Base-by-base conservation (phyloP, 2,329 filamentous ascomycete genomes). In the Sarocladium strictum region DNA sequence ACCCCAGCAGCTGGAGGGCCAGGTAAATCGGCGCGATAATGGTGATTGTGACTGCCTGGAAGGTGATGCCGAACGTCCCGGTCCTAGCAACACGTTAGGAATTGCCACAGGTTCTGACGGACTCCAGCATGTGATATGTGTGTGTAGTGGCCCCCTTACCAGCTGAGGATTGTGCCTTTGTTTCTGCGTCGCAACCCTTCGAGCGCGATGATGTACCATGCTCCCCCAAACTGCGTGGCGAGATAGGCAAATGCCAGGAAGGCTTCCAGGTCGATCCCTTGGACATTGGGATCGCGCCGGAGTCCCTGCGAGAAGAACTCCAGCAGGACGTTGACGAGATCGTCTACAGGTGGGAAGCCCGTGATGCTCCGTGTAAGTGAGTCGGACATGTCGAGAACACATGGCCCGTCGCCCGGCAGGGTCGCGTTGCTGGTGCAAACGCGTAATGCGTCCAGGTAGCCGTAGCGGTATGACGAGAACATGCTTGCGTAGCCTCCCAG, bases 221-320 rank as follows among this genome's bases (percentile, higher is more conserved):
- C 52, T 12, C 53, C 55, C 2, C 53, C 53, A 43, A 57, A 57
- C 41, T 52, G 55, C 4, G 55, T 29, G 19, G 53, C 53, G 27
- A 55, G 33, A 27, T 57, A 57, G 10, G 33, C 23, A 21, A 49
- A 41, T 2, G 45, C 37, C 5, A 57, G 27, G 15, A 57, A n/a
- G 3, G 41, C 55, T n/a, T 55, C 53, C 7, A 38, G 41, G 24
- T 57, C 53, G 15, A 54, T 26, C 23, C 49, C 21, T 17, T 43
- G 32, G 14, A 23, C 19, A 23, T 47, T 26, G n/a, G 52, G 23
- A 15, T 26, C 19, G 53, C 14, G 29, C 19, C 24, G 19, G 12
- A 54, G 27, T 9, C 55, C 55, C 21, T 45, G 33, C 24, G 50
- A 35, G 27, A 57, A 57, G 47, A 57, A 57, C 53, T 57, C 55